Percentiles rank a stretch among this genome's conserved stretches.
Evolutionary conservation across 371 early-diverging fungal genomes (phyloP).

Genomic region (Sporodiniella umbellata): DNA sequence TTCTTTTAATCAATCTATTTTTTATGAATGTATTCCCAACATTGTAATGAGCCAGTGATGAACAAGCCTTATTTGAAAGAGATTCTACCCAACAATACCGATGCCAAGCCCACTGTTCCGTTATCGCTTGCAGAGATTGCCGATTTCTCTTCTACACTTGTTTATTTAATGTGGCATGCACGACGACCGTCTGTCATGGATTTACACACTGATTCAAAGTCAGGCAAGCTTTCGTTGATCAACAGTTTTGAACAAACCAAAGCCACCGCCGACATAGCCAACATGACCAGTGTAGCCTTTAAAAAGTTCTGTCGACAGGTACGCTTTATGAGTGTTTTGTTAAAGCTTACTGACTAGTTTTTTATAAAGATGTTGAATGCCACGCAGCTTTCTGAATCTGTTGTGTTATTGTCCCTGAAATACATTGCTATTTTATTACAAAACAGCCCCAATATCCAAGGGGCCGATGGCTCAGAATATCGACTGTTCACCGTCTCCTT

Average conservation of each 20-base stretch:
- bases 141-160: conserved; percentile 62
- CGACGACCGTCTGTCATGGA: conserved; percentile 39
- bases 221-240: background rate
- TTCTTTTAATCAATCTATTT: no score
- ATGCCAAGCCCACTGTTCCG: conserved; percentile 18
- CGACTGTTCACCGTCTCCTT: conserved; percentile 77
- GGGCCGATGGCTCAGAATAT: conserved; percentile 73
- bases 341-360: background rate
- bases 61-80: conserved; percentile 6
- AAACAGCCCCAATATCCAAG: conserved; percentile 57
- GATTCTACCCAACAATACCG: conserved; percentile 29
- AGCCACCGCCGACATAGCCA: conserved; percentile 28
- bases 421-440: conserved; percentile 59
- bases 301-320: conserved; percentile 55
- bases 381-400: conserved; percentile 63
- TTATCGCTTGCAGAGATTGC: conserved; percentile 43
- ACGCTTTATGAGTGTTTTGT: background rate
- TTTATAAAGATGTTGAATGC: conserved; percentile 42
- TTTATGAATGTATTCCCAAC: background rate
- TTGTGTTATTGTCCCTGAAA: conserved; percentile 55
- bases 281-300: conserved; percentile 46
- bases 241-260: conserved; percentile 14
- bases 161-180: conserved; percentile 61
- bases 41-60: background rate
- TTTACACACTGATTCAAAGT: conserved; percentile 22